phyloP scores from a whole-genome alignment of 345 rosid species.

The Murraya paniculata region DNA sequence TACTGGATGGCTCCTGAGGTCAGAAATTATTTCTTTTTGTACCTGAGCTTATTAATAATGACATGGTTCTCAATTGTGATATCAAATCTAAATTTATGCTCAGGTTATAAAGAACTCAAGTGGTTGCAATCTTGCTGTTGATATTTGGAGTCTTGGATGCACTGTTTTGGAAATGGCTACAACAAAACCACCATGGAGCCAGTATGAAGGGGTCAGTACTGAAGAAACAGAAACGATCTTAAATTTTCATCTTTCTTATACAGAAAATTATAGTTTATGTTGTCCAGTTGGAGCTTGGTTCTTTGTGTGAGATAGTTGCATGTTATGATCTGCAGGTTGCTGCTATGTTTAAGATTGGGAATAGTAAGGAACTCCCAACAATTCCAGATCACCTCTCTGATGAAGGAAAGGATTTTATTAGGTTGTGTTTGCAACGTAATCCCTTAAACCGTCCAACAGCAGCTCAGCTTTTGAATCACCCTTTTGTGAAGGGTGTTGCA shows the following conservation, averaged over 20 bases:
- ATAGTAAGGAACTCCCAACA: slow-evolving; percentile 69
- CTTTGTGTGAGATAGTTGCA: slow-evolving; percentile 5
- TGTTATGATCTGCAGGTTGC: slow-evolving; percentile 39
- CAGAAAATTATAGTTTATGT: background rate
- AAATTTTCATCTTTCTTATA: background rate
- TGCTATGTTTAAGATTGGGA: slow-evolving; percentile 81
- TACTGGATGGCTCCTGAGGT: slow-evolving; percentile 95
- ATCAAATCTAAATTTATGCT: slow-evolving; percentile 2
- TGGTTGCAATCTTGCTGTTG: slow-evolving; percentile 74
- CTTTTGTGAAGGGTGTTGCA: slow-evolving; percentile 55
- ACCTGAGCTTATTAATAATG: background rate
- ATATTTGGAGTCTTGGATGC: slow-evolving; percentile 89
- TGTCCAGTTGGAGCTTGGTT: background rate
- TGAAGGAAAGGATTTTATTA: slow-evolving; percentile 67
- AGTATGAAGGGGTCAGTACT: slow-evolving; percentile 71
- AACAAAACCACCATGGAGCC: slow-evolving; percentile 83
- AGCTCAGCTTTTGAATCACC: slow-evolving; percentile 52
- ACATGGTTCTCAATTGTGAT: background rate
- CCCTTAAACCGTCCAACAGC: slow-evolving; percentile 62
- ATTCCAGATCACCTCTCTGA: slow-evolving; percentile 67
- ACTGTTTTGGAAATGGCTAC: slow-evolving; percentile 88
- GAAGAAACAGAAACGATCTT: slow-evolving; percentile 5
- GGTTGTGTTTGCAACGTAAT: slow-evolving; percentile 60
- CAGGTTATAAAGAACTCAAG: slow-evolving; percentile 65
- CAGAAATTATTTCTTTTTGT: slow-evolving; percentile 7